phyloP scores from a whole-genome alignment of 208 protist genomes.

The Blechomonas ayalai region DNA sequence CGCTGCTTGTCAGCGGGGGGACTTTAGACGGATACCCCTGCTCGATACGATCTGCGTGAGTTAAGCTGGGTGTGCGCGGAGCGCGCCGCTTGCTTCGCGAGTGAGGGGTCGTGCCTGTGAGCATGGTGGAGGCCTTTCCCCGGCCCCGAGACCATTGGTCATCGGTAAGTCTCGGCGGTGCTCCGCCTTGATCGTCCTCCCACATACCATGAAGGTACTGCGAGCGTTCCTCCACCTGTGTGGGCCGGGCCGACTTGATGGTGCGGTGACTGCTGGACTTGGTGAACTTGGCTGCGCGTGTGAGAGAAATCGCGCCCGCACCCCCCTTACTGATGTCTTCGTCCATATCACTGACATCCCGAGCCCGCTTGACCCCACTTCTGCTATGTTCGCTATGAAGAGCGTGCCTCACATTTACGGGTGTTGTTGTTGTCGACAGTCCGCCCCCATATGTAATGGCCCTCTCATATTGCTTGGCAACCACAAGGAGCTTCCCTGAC shows the following conservation, averaged over 20 bases:
- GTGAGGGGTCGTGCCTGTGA: constrained; percentile 11
- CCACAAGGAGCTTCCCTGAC: constrained; percentile 29
- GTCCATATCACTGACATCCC: not conserved
- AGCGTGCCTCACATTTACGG: constrained; percentile 5
- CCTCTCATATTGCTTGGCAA: constrained; percentile 29
- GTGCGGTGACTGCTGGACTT: too few relatives aligned
- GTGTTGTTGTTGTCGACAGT: constrained; percentile 1
- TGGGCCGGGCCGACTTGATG: too few relatives aligned
- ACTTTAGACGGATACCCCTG: not conserved
- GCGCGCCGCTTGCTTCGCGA: constrained; percentile 31
- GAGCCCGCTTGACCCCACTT: not conserved
- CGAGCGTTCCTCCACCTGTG: too few relatives aligned
- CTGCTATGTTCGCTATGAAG: not conserved
- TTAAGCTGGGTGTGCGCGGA: constrained; percentile 66
- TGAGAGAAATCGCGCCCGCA: not conserved
- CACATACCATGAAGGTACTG: too few relatives aligned
- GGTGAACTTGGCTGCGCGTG: too few relatives aligned
- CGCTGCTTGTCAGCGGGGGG: not conserved
- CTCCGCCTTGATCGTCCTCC: too few relatives aligned
- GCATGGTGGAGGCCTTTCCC: constrained; percentile 13
- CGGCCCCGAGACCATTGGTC: constrained; percentile 4
- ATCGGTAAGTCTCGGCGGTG: constrained; percentile 3
- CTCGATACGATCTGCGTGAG: constrained; percentile 32
- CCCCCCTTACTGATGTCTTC: constrained; percentile 7
- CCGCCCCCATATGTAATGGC: constrained; percentile 5